Conservation (phyloP, 495 filamentous ascomycete genomes). For the Platismatia glauca region DNA sequence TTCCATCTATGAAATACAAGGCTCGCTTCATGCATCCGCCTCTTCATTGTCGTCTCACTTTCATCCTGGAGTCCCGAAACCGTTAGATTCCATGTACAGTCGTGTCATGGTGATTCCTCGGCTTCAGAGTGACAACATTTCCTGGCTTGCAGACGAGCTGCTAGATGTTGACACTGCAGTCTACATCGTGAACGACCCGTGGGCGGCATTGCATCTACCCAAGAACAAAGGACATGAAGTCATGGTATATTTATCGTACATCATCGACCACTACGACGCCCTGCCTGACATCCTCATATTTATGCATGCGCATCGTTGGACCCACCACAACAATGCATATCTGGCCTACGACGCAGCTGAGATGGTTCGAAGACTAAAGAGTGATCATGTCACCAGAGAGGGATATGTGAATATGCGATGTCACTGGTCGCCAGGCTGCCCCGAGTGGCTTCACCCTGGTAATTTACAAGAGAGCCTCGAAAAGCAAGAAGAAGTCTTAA, state of each 20-base stretch:
- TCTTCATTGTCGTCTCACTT: not conserved
- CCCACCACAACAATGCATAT: constrained; percentile 58
- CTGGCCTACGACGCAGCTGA: constrained; percentile 42
- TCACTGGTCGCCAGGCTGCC: constrained; percentile 52
- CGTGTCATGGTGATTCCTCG: constrained; percentile 51
- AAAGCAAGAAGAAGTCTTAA: constrained; percentile 54
- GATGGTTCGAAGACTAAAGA: constrained; percentile 44
- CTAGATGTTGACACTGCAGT: constrained; percentile 50
- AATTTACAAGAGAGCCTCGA: constrained; percentile 37
- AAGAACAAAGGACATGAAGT: constrained; percentile 72
- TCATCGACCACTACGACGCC: constrained; percentile 62
- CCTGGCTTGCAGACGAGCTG: constrained; percentile 50
- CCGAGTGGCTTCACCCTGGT: constrained; percentile 57
- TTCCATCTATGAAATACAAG: not conserved
- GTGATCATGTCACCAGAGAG: constrained; percentile 44
- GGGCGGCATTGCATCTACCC: constrained; percentile 52
- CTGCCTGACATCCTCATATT: constrained; percentile 61
- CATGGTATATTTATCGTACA: constrained; percentile 63
- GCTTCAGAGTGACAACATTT: constrained; percentile 46
- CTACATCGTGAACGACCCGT: constrained; percentile 56
- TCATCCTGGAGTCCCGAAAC: constrained; percentile 35
- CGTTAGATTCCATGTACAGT: constrained; percentile 37
- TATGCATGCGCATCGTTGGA: constrained; percentile 56
- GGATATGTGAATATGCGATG: constrained; percentile 63
- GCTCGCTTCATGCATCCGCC: not conserved